Percentiles rank a stretch among this genome's conserved stretches.
Conservation (phyloP, 306 rosid genomes). For the Rosa persica region DNA sequence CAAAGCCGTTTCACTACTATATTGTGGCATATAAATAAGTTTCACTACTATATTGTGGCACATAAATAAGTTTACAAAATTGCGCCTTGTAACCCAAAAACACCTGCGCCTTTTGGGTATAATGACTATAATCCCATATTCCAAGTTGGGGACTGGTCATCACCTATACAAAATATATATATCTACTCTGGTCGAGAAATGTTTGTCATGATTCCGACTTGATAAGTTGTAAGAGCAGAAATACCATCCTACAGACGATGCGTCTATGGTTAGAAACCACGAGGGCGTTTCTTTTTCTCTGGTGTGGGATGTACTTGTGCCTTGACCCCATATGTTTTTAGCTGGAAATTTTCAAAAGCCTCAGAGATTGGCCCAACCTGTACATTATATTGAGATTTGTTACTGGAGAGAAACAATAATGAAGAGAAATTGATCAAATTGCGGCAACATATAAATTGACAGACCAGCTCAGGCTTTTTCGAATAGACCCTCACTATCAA, state of each 20-base stretch:
- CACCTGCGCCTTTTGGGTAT: not conserved
- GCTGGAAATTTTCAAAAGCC: conserved; percentile 91
- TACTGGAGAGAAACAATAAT: not conserved
- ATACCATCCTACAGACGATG: not conserved
- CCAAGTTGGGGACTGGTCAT: not conserved
- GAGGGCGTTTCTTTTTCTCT: conserved; percentile 69
- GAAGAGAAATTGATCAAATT: conserved; percentile 13
- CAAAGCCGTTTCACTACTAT: not conserved
- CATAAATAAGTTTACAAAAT: not conserved
- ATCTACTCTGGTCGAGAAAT: not conserved
- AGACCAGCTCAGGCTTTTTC: conserved; percentile 90
- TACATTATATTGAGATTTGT: conserved; percentile 25
- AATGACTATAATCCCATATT: not conserved
- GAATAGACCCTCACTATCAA: conserved; percentile 92
- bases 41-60: not conserved
- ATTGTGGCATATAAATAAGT: not conserved
- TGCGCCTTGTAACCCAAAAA: not conserved
- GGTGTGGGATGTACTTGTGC: conserved; percentile 86
- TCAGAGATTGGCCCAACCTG: conserved; percentile 84
- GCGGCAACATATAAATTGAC: conserved; percentile 27
- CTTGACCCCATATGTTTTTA: conserved; percentile 79
- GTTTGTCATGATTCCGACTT: not conserved
- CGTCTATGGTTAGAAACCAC: conserved; percentile 14
- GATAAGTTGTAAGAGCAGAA: too few species aligned
- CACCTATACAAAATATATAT: conserved; percentile 9